Evolutionary conservation across 1,139 yeast genomes (phyloP).

Genomic region (Geotrichum restrictum): DNA sequence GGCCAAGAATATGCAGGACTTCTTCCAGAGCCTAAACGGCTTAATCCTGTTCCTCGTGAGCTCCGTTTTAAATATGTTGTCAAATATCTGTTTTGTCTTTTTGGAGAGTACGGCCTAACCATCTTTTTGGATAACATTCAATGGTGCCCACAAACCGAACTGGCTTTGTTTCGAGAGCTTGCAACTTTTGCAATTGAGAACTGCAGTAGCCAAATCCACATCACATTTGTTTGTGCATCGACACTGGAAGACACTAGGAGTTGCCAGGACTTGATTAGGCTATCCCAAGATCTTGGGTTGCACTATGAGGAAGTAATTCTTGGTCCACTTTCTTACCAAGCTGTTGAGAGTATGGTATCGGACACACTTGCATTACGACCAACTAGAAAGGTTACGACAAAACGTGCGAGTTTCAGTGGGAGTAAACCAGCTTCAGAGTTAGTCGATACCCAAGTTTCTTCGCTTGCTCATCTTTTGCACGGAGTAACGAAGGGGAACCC

Average conservation of each 20-base stretch:
- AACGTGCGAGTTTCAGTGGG: too few species aligned
- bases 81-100: conserved; percentile 44
- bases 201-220: conserved; percentile 28
- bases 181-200: conserved; percentile 32
- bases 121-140: conserved; percentile 50
- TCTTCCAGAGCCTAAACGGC: conserved; percentile 29
- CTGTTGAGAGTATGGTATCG: conserved; percentile 29
- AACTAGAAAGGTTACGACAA: too few species aligned
- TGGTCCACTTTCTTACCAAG: conserved; percentile 29
- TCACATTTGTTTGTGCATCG: conserved; percentile 32
- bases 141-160: conserved; percentile 41
- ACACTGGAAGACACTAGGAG: conserved; percentile 26
- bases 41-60: conserved; percentile 39
- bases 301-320: conserved; percentile 30
- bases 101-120: conserved; percentile 47
- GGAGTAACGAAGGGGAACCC: conserved; percentile 35
- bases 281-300: conserved; percentile 31
- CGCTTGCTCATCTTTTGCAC: conserved; percentile 31
- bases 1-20: conserved; percentile 43
- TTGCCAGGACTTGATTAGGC: conserved; percentile 25
- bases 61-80: conserved; percentile 46
- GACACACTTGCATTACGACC: conserved; percentile 29
- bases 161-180: conserved; percentile 32
- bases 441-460: conserved; percentile 30
- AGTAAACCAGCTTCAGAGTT: neutral